Conservation (phyloP, 2,329 filamentous ascomycete genomes). For the Blastomyces gilchristii region DNA sequence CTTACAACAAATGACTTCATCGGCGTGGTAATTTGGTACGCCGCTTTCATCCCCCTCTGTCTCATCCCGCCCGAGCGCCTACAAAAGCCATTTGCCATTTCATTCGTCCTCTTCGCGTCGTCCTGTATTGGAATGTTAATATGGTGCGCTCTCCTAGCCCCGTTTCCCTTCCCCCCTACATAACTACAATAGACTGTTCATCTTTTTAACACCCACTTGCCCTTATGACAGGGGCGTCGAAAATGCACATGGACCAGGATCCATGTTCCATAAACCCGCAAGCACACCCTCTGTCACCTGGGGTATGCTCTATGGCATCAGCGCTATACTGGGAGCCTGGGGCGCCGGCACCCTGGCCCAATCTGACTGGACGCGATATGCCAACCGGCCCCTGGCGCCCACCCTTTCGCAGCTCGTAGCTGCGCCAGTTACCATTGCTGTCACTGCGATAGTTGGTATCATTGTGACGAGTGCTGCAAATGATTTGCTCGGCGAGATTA, state of each 20-base stretch:
- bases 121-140: constrained; percentile 18
- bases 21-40: constrained; percentile 20
- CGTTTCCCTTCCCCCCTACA: too few species aligned
- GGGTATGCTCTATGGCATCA: constrained; percentile 21
- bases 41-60: constrained; percentile 17
- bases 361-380: constrained; percentile 22
- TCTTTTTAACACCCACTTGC: background rate
- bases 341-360: constrained; percentile 21
- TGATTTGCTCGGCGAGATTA: constrained; percentile 23
- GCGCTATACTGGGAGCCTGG: constrained; percentile 20
- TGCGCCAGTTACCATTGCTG: constrained; percentile 29
- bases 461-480: constrained; percentile 29
- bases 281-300: constrained; percentile 15
- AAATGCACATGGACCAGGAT: constrained; percentile 16
- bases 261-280: constrained; percentile 16
- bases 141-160: constrained; percentile 11
- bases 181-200: background rate
- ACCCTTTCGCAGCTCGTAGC: constrained; percentile 21
- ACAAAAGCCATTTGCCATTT: constrained; percentile 19
- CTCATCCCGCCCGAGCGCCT: constrained; percentile 18
- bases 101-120: constrained; percentile 17
- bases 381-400: constrained; percentile 20
- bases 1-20: constrained; percentile 21
- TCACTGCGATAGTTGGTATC: constrained; percentile 31
- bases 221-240: constrained; percentile 13